phyloP scores from a whole-genome alignment of 768 basidiomycete species.

The Hygrophorus pudorinus region DNA sequence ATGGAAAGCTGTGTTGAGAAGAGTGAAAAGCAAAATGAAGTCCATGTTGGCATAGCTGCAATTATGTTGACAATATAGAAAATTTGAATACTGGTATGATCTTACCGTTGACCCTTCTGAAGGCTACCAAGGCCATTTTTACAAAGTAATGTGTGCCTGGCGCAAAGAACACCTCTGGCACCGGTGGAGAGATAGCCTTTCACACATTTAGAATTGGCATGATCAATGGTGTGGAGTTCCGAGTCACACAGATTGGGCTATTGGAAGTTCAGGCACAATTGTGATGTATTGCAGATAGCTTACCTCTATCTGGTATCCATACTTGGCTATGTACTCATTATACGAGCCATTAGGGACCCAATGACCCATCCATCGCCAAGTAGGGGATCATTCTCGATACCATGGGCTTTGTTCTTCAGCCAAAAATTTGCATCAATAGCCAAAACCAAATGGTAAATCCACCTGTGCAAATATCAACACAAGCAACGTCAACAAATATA shows the following conservation, averaged over 20 bases:
- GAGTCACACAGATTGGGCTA: slow-evolving; percentile 10
- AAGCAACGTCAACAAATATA: no score
- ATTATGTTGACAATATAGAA: neutral
- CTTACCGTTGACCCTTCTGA: slow-evolving; percentile 24
- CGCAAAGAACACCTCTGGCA: slow-evolving; percentile 19
- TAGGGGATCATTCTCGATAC: no score
- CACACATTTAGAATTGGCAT: slow-evolving; percentile 2
- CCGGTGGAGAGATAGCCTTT: slow-evolving; percentile 18
- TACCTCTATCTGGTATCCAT: slow-evolving; percentile 9
- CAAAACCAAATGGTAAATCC: no score
- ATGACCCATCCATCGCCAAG: slow-evolving; percentile 14
- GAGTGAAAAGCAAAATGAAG: slow-evolving; percentile 13
- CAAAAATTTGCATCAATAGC: no score
- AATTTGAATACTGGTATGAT: neutral
- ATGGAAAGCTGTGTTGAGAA: neutral
- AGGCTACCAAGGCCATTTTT: slow-evolving; percentile 20
- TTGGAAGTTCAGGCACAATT: neutral
- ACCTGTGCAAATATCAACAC: no score
- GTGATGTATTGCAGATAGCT: neutral
- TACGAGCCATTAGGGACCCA: slow-evolving; percentile 10
- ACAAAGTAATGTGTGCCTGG: slow-evolving; percentile 21
- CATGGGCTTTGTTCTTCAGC: no score
- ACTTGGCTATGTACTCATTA: slow-evolving; percentile 2
- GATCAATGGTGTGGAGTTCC: slow-evolving; percentile 7
- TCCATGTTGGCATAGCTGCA: slow-evolving; percentile 22